phyloP scores from a whole-genome alignment of 306 rosid species.

The Lagenaria siceraria region DNA sequence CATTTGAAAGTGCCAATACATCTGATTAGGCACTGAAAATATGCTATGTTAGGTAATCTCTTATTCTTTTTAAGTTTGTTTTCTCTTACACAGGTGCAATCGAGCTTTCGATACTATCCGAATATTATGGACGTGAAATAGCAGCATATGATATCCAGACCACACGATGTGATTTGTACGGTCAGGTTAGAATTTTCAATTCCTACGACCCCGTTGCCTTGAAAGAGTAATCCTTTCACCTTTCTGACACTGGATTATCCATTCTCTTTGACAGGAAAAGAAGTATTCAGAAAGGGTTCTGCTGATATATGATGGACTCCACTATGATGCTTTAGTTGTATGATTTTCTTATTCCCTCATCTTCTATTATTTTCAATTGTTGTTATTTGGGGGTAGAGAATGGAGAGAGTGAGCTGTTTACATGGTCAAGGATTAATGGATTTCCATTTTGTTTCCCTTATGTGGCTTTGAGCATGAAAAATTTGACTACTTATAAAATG shows the following conservation, averaged over 20 bases:
- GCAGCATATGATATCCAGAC: conserved; percentile 95
- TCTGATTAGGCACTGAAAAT: not conserved
- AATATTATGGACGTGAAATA: conserved; percentile 77
- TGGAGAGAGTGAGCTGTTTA: not conserved
- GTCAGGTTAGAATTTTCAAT: conserved; percentile 54
- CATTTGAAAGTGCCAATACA: not conserved
- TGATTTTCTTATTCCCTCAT: conserved; percentile 10
- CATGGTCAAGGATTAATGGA: too few relatives aligned
- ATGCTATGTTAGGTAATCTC: conserved; percentile 2
- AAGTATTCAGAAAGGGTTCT: conserved; percentile 68
- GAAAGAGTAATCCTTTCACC: conserved; percentile 3
- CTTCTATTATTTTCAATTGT: not conserved
- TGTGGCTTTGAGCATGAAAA: too few relatives aligned
- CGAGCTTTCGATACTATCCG: conserved; percentile 85
- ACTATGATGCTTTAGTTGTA: conserved; percentile 93
- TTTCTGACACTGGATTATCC: conserved; percentile 16
- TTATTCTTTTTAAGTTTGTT: conserved; percentile 8
- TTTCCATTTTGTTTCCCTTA: too few relatives aligned
- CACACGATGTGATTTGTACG: conserved; percentile 86
- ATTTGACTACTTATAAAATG: too few relatives aligned
- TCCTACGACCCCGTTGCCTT: not conserved
- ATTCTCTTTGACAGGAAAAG: conserved; percentile 42
- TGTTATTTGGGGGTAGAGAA: not conserved
- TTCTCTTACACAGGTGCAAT: conserved; percentile 61
- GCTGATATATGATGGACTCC: conserved; percentile 91